Evolutionary conservation across 768 basidiomycete species (phyloP).

Genomic region (Roridomyces roridus): DNA sequence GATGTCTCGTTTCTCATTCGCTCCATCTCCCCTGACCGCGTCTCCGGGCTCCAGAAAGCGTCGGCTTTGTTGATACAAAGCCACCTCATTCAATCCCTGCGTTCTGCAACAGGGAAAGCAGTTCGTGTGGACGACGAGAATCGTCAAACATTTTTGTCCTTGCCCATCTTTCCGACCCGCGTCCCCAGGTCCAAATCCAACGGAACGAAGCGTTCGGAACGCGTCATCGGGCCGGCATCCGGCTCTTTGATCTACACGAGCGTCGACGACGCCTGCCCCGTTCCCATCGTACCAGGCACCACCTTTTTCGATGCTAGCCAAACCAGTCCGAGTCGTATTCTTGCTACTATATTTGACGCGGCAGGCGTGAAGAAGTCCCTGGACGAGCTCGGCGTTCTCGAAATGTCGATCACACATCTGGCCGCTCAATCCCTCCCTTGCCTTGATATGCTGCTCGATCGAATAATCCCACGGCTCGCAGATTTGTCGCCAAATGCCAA

Average conservation of each 20-base stretch:
- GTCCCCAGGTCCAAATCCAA: slow-evolving; percentile 1
- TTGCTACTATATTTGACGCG: slow-evolving; percentile 7
- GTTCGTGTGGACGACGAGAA: background rate
- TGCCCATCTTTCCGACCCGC: slow-evolving; percentile 28
- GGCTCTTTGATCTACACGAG: slow-evolving; percentile 12
- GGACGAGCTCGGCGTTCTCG: slow-evolving; percentile 23
- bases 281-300: slow-evolving; percentile 11
- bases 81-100: slow-evolving; percentile 16
- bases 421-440: slow-evolving; percentile 12
- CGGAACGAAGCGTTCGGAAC: slow-evolving; percentile 4
- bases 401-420: slow-evolving; percentile 17
- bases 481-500: slow-evolving; percentile 7
- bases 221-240: slow-evolving; percentile 3
- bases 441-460: slow-evolving; percentile 20
- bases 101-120: background rate
- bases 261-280: slow-evolving; percentile 22
- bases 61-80: slow-evolving; percentile 17
- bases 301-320: slow-evolving; percentile 25
- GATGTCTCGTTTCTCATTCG: slow-evolving; percentile 10
- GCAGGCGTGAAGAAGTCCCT: background rate
- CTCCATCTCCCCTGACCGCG: slow-evolving; percentile 2
- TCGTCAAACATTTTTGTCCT: slow-evolving; percentile 5
- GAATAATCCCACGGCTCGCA: slow-evolving; percentile 20
- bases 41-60: background rate
- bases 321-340: slow-evolving; percentile 5